phyloP scores from a whole-genome alignment of 2,329 filamentous ascomycete genomes.

The Nothopassalora personata region DNA sequence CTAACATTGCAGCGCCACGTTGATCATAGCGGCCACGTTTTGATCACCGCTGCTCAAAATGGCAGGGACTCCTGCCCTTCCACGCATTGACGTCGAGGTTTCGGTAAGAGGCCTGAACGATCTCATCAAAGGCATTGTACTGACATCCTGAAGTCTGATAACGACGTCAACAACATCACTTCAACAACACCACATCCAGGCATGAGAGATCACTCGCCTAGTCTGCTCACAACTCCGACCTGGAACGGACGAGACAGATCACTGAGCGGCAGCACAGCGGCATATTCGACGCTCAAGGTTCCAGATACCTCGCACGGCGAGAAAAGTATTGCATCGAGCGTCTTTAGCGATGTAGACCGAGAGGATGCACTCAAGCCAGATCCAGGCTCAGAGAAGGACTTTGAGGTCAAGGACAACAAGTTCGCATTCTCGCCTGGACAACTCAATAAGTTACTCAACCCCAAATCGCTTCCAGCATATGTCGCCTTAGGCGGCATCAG shows the following conservation, averaged over 20 bases:
- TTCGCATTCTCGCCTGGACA: slow-evolving; percentile 81
- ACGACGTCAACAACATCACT: slow-evolving; percentile 12
- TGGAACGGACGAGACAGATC: slow-evolving; percentile 17
- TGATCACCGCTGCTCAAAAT: slow-evolving; percentile 7
- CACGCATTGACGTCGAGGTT: slow-evolving; percentile 18
- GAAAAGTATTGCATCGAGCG: slow-evolving; percentile 16
- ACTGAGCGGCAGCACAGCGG: slow-evolving; percentile 17
- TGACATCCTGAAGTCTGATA: slow-evolving; percentile 5
- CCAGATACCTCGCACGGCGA: slow-evolving; percentile 15
- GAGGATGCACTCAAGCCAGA: slow-evolving; percentile 68
- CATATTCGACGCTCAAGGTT: slow-evolving; percentile 18
- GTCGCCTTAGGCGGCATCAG: slow-evolving; percentile 67
- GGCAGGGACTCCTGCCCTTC: slow-evolving; percentile 16
- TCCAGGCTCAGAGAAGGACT: slow-evolving; percentile 68
- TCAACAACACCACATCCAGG: slow-evolving; percentile 11
- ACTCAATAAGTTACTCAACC: slow-evolving; percentile 73
- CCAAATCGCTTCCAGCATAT: slow-evolving; percentile 70
- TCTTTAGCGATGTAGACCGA: slow-evolving; percentile 16
- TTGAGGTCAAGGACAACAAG: slow-evolving; percentile 68
- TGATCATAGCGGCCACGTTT: background rate
- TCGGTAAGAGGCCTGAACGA: slow-evolving; percentile 2
- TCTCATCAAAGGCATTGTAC: background rate
- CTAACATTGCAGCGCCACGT: background rate
- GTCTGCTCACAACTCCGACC: slow-evolving; percentile 12
- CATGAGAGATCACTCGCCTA: slow-evolving; percentile 10